Base-by-base conservation (phyloP, 2,329 filamentous ascomycete species). In the Thielaviopsis cerberus region DNA sequence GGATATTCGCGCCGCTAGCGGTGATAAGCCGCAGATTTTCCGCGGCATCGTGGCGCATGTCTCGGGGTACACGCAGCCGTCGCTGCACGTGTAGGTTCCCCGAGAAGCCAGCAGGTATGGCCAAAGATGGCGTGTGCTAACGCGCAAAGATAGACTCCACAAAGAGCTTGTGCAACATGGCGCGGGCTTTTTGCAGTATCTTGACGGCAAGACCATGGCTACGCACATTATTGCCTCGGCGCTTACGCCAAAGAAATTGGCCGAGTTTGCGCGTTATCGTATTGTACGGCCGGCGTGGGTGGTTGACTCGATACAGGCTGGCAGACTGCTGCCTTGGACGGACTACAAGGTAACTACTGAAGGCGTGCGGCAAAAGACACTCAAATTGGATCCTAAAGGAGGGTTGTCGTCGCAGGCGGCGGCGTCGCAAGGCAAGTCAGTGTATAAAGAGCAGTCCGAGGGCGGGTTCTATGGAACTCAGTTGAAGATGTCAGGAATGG, bases 221-320 rank as follows among this genome's bases (percentile, higher is more conserved):
- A 98, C 94, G 0, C 91, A 98, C 68, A 95, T 98, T 63, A 89
- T 98, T 64, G 90, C 91, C 3, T 91, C 88, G 56, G 85, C 81
- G 57, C 73, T 98, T 23, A 92, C 92, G 0, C 90, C 88, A 0
- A 97, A 96, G 72, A 98, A 98, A 70, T 82, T 82, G 26, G 80
- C 91, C 57, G 92, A 98, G 63, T 96, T 94, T 66, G 79, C 76
- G 57, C 82, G 80, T 63, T 96, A 97, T 69, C 82, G 91, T 52
- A 87, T 98, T 41, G 92, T 96, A 55, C 95, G 92, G 69, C 92
- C 92, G 0, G 83, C 88, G 22, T 98, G 92, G 92, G 80, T 98
- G 2, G 83, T 88, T 15, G 91, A 98, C 64, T 96, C 90, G 61
- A 80, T 97, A 52, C 76, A 80, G 59, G 86, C 87, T 6, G 88